These are phyloP conservation scores for Venturia effusa DNA, from an alignment of 2,329 filamentous ascomycete genomes.

Conservation along the genomic window DNA sequence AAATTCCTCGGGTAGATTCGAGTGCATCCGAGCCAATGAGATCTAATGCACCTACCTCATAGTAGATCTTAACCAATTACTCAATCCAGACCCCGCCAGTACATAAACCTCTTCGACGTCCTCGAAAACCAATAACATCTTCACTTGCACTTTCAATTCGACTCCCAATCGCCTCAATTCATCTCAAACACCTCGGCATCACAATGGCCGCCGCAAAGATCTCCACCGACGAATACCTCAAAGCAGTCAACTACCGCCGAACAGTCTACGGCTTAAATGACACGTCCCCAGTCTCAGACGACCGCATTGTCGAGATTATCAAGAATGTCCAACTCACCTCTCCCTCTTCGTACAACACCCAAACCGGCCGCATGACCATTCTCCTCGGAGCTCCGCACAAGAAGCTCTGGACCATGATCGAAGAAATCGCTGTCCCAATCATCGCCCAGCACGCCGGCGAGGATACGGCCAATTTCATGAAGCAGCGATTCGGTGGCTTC, in stretches of 20 bases:
- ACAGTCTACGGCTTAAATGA: conserved; percentile 11
- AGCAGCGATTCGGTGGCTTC: conserved; percentile 10
- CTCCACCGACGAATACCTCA: conserved; percentile 6
- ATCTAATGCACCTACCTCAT: background rate
- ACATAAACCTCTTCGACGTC: background rate
- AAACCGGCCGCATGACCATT: conserved; percentile 12
- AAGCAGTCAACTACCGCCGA: conserved; percentile 11
- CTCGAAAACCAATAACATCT: background rate
- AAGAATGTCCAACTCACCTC: conserved; percentile 10
- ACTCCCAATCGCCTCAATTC: background rate
- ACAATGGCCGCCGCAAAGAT: conserved; percentile 5
- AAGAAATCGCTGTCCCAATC: conserved; percentile 7
- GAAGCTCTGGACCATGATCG: conserved; percentile 13
- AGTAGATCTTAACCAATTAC: background rate
- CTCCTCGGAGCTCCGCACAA: conserved; percentile 13
- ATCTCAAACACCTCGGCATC: background rate
- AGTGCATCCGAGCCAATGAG: background rate
- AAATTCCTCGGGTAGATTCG: background rate
- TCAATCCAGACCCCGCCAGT: too few species aligned
- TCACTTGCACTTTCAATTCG: background rate
- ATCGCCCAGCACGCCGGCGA: conserved; percentile 5
- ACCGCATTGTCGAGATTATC: conserved; percentile 13
- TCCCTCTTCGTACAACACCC: conserved; percentile 13
- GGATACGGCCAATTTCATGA: conserved; percentile 6
- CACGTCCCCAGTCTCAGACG: conserved; percentile 12